phyloP scores from a whole-genome alignment of 2,329 filamentous ascomycete genomes.

The Orbilia oligospora region DNA sequence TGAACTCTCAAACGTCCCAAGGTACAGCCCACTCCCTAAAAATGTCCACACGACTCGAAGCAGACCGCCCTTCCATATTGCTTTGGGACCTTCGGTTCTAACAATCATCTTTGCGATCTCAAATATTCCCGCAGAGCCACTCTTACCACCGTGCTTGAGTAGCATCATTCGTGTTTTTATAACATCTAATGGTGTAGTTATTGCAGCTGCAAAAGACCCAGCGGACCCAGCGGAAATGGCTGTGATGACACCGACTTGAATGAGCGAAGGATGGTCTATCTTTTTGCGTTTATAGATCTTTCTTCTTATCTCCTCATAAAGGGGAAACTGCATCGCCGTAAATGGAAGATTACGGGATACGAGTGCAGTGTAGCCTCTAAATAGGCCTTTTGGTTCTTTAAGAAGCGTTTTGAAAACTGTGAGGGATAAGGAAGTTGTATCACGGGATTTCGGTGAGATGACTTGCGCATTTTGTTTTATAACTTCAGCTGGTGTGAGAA shows the following conservation, averaged over 20 bases:
- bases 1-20: conserved; percentile 87
- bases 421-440: conserved; percentile 70
- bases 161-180: conserved; percentile 93
- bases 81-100: conserved; percentile 77
- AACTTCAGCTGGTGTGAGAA: conserved; percentile 89
- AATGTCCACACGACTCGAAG: conserved; percentile 85
- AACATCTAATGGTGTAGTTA: conserved; percentile 92
- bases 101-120: conserved; percentile 77
- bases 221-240: conserved; percentile 80
- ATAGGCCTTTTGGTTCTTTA: conserved; percentile 73
- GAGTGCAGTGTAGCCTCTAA: conserved; percentile 83
- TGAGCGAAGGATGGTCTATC: conserved; percentile 64
- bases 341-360: conserved; percentile 87
- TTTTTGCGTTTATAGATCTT: conserved; percentile 68
- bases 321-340: conserved; percentile 88
- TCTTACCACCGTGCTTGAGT: conserved; percentile 69
- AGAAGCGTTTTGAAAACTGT: conserved; percentile 73
- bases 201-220: conserved; percentile 79
- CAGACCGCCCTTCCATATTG: conserved; percentile 82
- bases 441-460: conserved; percentile 70
- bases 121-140: conserved; percentile 67
- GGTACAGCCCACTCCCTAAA: conserved; percentile 84
- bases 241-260: conserved; percentile 75
- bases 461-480: conserved; percentile 96
- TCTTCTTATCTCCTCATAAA: conserved; percentile 81